Evolutionary conservation across 2,329 filamentous ascomycete species (phyloP).

Genomic region (Penicillium sp.): DNA sequence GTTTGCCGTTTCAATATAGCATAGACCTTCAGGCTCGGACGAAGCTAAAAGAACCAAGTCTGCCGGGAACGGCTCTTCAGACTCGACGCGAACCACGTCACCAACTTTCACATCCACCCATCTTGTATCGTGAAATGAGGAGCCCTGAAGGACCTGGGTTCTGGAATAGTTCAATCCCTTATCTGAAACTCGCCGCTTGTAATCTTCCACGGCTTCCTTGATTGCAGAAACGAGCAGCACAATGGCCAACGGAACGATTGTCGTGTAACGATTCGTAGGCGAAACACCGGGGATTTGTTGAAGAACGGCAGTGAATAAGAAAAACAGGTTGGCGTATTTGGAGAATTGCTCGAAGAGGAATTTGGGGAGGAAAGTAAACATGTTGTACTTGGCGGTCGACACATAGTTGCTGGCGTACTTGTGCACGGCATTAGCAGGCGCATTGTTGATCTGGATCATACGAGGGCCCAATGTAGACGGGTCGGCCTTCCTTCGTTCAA

Average conservation of each 20-base stretch:
- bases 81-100: slow-evolving; percentile 87
- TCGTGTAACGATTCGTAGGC: slow-evolving; percentile 92
- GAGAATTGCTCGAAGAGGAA: slow-evolving; percentile 98
- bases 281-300: slow-evolving; percentile 95
- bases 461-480: slow-evolving; percentile 86
- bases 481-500: slow-evolving; percentile 76
- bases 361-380: slow-evolving; percentile 87
- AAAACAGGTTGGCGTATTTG: slow-evolving; percentile 98
- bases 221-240: slow-evolving; percentile 91
- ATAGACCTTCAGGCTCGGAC: slow-evolving; percentile 93
- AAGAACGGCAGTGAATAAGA: slow-evolving; percentile 90
- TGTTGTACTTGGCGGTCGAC: slow-evolving; percentile 95
- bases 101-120: slow-evolving; percentile 93
- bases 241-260: slow-evolving; percentile 85
- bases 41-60: slow-evolving; percentile 88
- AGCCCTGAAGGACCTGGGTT: slow-evolving; percentile 74
- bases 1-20: slow-evolving; percentile 98
- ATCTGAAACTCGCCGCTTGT: slow-evolving; percentile 80
- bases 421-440: slow-evolving; percentile 79
- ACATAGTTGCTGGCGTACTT: slow-evolving; percentile 96
- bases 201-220: slow-evolving; percentile 92
- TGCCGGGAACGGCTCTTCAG: slow-evolving; percentile 89
- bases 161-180: slow-evolving; percentile 81
- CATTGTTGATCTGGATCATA: slow-evolving; percentile 93
- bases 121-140: slow-evolving; percentile 75